A percentile compares a stretch with the other conserved stretches of the same genome.
These are phyloP conservation scores for Maudiozyma humilis DNA, from an alignment of 1,139 yeast species.

Conservation along the genomic window DNA sequence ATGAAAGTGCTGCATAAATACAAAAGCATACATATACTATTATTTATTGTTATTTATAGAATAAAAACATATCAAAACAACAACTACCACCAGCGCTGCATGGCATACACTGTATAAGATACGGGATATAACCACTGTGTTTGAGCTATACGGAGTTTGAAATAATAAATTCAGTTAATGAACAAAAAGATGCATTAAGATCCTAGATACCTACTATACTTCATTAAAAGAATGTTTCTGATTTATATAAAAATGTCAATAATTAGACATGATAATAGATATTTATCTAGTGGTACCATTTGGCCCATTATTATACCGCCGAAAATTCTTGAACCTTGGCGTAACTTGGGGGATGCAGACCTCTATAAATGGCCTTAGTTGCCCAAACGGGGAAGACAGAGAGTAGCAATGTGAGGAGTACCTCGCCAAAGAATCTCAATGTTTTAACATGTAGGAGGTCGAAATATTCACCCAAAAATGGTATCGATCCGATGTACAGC, in stretches of 20 bases:
- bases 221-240: not conserved
- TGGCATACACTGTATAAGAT: too few relatives aligned
- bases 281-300: too few relatives aligned
- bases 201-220: not conserved
- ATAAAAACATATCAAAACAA: too few relatives aligned
- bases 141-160: too few relatives aligned
- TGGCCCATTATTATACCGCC: too few relatives aligned
- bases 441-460: slow-evolving; percentile 58
- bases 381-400: slow-evolving; percentile 89
- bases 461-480: slow-evolving; percentile 77
- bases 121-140: too few relatives aligned
- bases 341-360: slow-evolving; percentile 85
- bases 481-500: slow-evolving; percentile 65
- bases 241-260: too few relatives aligned
- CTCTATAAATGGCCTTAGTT: slow-evolving; percentile 63
- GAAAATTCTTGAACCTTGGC: slow-evolving; percentile 79
- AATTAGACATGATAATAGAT: too few relatives aligned
- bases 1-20: slow-evolving; percentile 17
- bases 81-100: too few relatives aligned
- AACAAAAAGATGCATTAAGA: not conserved
- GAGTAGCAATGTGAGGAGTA: slow-evolving; percentile 51
- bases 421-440: slow-evolving; percentile 61
- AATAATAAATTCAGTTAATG: not conserved
- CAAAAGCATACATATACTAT: too few relatives aligned
- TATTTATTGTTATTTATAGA: too few relatives aligned